Evolutionary conservation across 164 flowering plant species (phyloP), one percentile per base, ranked within the genome.

Genomic region (Houttuynia cordata): DNA sequence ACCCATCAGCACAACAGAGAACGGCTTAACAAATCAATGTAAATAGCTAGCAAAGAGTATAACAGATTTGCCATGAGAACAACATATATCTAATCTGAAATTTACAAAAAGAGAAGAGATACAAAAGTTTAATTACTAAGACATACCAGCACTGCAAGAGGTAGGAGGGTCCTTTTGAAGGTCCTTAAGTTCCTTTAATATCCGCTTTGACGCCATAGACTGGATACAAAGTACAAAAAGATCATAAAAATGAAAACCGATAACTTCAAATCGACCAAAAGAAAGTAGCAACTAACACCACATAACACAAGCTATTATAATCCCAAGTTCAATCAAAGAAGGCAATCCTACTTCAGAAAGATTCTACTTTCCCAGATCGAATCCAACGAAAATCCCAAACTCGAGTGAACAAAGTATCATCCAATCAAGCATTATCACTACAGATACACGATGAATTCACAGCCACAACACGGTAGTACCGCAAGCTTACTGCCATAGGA

Each of bases 91-190:
- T 6, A 30, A 30, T 30, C 37, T 30, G 6, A 30, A 30, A 30
- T 30, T 2, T 30, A 30, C 49, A 57, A 34, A 15, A 4, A 57
- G 45, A 10, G 37, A 14, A 34, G 13, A n/a, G 10, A n/a, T 17
- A 18, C 45, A 34, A 18, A 9, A 37, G 19, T 37, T 34, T 14
- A 3, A 34, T 9, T 45, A 45, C 6, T n/a, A n/a, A 24, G n/a
- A 13, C 62, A 22, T 24, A 75, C 80, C 80, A 19, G 81, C 81
- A 63, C 81, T 78, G 77, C 81, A 78, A 1, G 79, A 75, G 13
- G 81, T 73, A 1, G 81, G 81, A 21, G 81, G 81, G 63, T 78
- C 81, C 72, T 75, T 78, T 66, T 78, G 81, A 63, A 78, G 61
- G 63, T 78, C 81, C 77, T 78, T 78, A 22, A 78, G 77, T 49